Evolutionary conservation across 345 rosid species (phyloP), one percentile per base, ranked within the genome.

Genomic region (Hibiscus syriacus): DNA sequence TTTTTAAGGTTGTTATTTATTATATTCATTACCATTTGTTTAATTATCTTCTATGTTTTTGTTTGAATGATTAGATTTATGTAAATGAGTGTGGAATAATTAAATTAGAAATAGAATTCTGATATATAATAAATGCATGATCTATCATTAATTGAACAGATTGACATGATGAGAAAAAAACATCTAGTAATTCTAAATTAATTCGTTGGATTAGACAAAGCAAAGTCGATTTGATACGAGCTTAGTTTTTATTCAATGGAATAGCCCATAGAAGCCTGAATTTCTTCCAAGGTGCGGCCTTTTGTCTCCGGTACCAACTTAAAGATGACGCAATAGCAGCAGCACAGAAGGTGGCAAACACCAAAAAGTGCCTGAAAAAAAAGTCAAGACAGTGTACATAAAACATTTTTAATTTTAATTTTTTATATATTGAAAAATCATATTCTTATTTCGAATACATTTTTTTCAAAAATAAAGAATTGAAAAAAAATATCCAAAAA

Each of bases 251-350:
- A 36, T 36, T 36, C 11, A 36, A 36, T 7, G 2, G 11, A 36
- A 36, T 30, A 67, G 7, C 25, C 16, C 61, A 34, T 38, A 19
- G 70, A 67, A 20, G 62, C 71, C 52, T 68, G 71, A n/a, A 68
- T 68, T n/a, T 68, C 71, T 55, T 68, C 72, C 36, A 69, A 48
- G 34, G 55, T 69, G 26, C 65, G 55, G 2, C 72, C 72, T 62
- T 69, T 69, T 25, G 65, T 69, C 55, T 69, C 72, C 4, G 72
- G 65, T 3, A 69, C 72, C 54, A 69, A 45, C 72, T 54, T 26
- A 39, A 20, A 48, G 26, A 19, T 30, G 56, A 46, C 58, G 20
- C 62, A 26, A 69, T 29, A 8, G 67, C 55, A 1, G 22, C n/a
- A 9, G 41, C 67, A 70, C 46, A 45, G 20, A 70, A 17, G 13